Conservation (phyloP, 129 eudicot species). For the Escallonia rubra region DNA sequence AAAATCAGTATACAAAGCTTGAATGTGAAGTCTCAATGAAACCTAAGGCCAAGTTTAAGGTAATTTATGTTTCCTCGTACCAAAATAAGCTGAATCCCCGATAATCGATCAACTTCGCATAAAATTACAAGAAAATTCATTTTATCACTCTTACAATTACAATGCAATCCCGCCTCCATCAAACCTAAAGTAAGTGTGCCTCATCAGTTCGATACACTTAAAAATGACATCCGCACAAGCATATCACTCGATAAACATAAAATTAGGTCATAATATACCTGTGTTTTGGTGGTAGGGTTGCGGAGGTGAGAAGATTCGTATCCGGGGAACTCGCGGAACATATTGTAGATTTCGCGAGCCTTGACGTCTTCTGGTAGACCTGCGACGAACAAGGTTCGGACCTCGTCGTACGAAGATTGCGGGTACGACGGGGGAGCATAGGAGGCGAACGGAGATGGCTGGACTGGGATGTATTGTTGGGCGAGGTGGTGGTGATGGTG, state of each 20-base stretch:
- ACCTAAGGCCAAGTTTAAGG: too few relatives aligned
- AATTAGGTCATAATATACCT: constrained; percentile 26
- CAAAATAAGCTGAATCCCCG: too few relatives aligned
- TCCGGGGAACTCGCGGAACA: constrained; percentile 83
- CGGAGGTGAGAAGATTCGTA: constrained; percentile 85
- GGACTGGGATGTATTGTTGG: constrained; percentile 9
- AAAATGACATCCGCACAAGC: too few relatives aligned
- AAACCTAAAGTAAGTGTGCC: too few relatives aligned
- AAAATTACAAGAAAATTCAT: too few relatives aligned
- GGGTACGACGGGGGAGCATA: constrained; percentile 44
- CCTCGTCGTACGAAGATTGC: constrained; percentile 44
- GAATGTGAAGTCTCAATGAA: too few relatives aligned
- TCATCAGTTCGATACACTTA: too few relatives aligned
- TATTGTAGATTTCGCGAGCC: constrained; percentile 81
- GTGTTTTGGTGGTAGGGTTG: constrained; percentile 45
- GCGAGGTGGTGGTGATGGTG: constrained; percentile 24
- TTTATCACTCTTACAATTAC: too few relatives aligned
- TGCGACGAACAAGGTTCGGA: constrained; percentile 85
- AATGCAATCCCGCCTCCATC: too few relatives aligned
- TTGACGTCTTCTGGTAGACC: constrained; percentile 92
- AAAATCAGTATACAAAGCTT: too few relatives aligned
- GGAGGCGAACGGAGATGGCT: constrained; percentile 31
- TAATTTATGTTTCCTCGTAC: too few relatives aligned
- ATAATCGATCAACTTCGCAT: too few relatives aligned
- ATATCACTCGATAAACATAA: neutral